Conservation (phyloP, 73 alveolate species). For the Paramecium pentaurelia region DNA sequence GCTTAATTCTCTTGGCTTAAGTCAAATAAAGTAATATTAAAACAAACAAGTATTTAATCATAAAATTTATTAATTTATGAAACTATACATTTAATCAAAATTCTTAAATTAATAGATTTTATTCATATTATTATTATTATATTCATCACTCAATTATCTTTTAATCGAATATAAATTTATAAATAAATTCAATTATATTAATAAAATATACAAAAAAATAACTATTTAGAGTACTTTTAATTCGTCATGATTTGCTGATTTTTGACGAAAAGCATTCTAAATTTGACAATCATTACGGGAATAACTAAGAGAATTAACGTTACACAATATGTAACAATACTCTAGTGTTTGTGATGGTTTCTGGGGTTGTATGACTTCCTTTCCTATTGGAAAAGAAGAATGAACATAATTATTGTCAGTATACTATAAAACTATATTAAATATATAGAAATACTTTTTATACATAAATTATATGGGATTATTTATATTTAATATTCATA, state of each 20-base stretch:
- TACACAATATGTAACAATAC: neutral
- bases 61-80: neutral
- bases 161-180: too few relatives aligned
- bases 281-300: neutral
- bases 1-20: neutral
- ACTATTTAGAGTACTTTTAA: neutral
- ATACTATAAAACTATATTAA: neutral
- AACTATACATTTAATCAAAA: neutral
- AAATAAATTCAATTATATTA: neutral
- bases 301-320: slow-evolving; percentile 2
- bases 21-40: neutral
- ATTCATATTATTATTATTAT: too few relatives aligned
- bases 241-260: neutral
- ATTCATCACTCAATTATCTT: too few relatives aligned
- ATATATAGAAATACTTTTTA: neutral
- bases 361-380: slow-evolving; percentile 30
- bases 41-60: neutral
- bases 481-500: neutral
- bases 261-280: slow-evolving; percentile 7
- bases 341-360: neutral
- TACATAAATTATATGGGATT: neutral
- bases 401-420: neutral
- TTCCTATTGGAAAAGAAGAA: neutral
- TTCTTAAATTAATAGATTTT: neutral
- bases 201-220: neutral